Percentiles rank a stretch among this genome's conserved stretches.
These are phyloP conservation scores for Candida sphagnicola DNA, from an alignment of 805 yeast genomes.

Conservation along the genomic window DNA sequence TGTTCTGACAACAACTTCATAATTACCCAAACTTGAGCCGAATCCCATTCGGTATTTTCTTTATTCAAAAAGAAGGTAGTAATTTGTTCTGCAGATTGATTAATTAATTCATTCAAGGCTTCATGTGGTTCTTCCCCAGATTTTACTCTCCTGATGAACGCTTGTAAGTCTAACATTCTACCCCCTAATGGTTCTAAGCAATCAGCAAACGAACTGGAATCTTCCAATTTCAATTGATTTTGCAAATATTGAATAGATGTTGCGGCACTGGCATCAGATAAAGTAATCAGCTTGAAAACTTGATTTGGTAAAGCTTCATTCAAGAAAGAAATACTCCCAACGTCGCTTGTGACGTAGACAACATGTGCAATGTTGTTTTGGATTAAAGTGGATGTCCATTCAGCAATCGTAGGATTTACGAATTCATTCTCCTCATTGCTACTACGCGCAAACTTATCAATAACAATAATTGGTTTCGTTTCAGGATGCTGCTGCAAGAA, in stretches of 20 bases:
- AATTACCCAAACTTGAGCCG: slow-evolving; percentile 86
- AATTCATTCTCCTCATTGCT: slow-evolving; percentile 50
- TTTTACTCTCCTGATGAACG: slow-evolving; percentile 80
- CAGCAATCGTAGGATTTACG: slow-evolving; percentile 70
- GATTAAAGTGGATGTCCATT: slow-evolving; percentile 81
- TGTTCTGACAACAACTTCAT: slow-evolving; percentile 57
- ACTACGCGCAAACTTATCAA: slow-evolving; percentile 65
- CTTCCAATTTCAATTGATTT: slow-evolving; percentile 42
- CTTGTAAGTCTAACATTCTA: slow-evolving; percentile 88
- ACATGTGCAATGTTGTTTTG: slow-evolving; percentile 86
- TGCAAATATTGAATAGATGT: slow-evolving; percentile 70
- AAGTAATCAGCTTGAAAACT: slow-evolving; percentile 68
- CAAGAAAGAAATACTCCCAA: slow-evolving; percentile 67
- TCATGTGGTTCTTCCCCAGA: slow-evolving; percentile 80
- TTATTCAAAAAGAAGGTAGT: slow-evolving; percentile 65
- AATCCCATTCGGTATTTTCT: slow-evolving; percentile 40
- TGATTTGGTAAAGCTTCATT: slow-evolving; percentile 78
- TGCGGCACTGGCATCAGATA: slow-evolving; percentile 75
- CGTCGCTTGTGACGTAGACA: slow-evolving; percentile 79
- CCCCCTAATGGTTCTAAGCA: slow-evolving; percentile 84
- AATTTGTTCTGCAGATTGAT: slow-evolving; percentile 83
- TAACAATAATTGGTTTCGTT: slow-evolving; percentile 78
- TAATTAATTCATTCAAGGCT: slow-evolving; percentile 76
- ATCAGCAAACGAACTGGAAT: slow-evolving; percentile 42
- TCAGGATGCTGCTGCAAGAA: slow-evolving; percentile 83